Evolutionary conservation across 805 yeast species (phyloP).

Genomic region (Zygosaccharomyces bisporus): DNA sequence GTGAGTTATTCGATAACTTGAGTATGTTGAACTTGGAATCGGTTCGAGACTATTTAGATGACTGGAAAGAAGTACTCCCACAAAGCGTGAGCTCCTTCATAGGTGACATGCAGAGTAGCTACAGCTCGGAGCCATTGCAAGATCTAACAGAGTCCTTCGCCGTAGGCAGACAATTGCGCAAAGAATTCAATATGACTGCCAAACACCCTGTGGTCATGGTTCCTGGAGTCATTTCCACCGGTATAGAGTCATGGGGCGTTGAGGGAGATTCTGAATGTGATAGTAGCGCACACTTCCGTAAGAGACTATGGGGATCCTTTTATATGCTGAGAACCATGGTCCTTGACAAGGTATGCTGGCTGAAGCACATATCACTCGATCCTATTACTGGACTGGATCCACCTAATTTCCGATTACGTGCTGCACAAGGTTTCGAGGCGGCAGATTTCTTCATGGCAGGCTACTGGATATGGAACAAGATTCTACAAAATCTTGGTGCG

Average conservation of each 20-base stretch:
- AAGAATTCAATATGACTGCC: constrained; percentile 48
- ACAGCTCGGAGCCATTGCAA: constrained; percentile 20
- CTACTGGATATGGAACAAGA: constrained; percentile 98
- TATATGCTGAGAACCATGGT: constrained; percentile 92
- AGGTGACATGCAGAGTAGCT: constrained; percentile 42
- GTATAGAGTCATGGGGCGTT: constrained; percentile 90
- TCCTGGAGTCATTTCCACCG: constrained; percentile 95
- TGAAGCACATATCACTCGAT: constrained; percentile 84
- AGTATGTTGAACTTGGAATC: constrained; percentile 50
- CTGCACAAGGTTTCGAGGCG: constrained; percentile 95
- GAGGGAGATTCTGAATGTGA: constrained; percentile 77
- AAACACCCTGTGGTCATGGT: constrained; percentile 84
- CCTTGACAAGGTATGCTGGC: constrained; percentile 89
- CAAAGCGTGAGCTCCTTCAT: constrained; percentile 56
- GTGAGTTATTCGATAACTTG: constrained; percentile 43
- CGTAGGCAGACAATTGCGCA: constrained; percentile 66
- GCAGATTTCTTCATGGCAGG: constrained; percentile 97
- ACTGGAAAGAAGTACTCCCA: constrained; percentile 76
- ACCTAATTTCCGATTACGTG: constrained; percentile 69
- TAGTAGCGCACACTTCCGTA: constrained; percentile 77
- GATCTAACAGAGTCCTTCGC: constrained; percentile 81
- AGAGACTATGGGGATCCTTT: constrained; percentile 94
- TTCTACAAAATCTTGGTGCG: constrained; percentile 89
- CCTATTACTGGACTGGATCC: constrained; percentile 93
- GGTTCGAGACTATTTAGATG: constrained; percentile 56